Base-by-base conservation (phyloP, 106 monocot genomes). In the Gastrodia elata region DNA sequence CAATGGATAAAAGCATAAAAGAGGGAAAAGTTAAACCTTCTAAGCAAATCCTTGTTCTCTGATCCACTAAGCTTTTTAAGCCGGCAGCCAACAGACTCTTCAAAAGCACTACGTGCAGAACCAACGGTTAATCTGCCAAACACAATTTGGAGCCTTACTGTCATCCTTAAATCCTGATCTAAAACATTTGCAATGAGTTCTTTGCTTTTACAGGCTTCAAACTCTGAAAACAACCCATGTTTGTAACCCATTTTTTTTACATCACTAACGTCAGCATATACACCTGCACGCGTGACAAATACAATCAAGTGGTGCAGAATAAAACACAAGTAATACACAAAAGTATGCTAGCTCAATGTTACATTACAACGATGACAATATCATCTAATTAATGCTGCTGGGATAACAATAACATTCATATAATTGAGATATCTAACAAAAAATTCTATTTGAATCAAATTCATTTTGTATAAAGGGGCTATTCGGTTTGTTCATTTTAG, bases 61-160 rank as follows among this genome's bases (percentile, higher is more conserved):
- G 80, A 76, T 57, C 87, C 82, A 73, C 84, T 80, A 36, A 90
- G 84, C 65, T 86, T 97, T 77, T 72, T 67, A 39, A 97, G 76
- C 78, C 92, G 86, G 61, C 39, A 84, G 76, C 92, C 90, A 5
- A 97, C 88, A 61, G 90, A 88, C 64, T 97, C 88, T 82, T 86
- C 90, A 88, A 97, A 97, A 28, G 92, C 88, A 77, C 79, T 86
- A 20, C 96, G 87, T 6, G 93, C 92, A n/a, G 96, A 97, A 10
- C 74, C 74, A 80, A 97, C 93, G 48, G 87, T 88, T 33, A 97
- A 70, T 64, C 87, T 87, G 8, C 90, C 82, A 76, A 90, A 92
- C 32, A 96, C 96, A 38, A 96, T 96, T 71, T 92, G 89, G 71
- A 96, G 96, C 70, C 87, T 83, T 59, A 96, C 82, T 65, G 92